Conservation (phyloP, 192 early-diverging fungal species). For the Coemansia sp. region DNA sequence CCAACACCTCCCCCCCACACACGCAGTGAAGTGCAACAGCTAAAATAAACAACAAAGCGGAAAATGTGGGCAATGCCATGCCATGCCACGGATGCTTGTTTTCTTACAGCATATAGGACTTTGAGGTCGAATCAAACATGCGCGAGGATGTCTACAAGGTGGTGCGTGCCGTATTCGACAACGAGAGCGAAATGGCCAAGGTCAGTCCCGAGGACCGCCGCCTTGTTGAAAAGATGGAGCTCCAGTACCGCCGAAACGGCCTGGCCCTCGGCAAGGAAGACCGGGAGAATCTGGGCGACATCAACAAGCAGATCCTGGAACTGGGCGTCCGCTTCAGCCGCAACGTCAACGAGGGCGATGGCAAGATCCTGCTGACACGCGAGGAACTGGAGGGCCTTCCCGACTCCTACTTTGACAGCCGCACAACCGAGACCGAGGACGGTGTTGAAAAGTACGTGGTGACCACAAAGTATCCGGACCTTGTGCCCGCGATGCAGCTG, state of each 20-base stretch:
- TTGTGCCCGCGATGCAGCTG: conserved; percentile 50
- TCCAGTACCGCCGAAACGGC: conserved; percentile 69
- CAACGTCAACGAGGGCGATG: conserved; percentile 68
- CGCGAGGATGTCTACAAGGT: conserved; percentile 65
- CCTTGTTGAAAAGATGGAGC: conserved; percentile 66
- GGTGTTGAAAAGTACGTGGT: conserved; percentile 64
- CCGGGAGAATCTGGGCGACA: conserved; percentile 60
- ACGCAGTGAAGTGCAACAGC: too few relatives aligned
- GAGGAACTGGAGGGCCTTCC: conserved; percentile 74
- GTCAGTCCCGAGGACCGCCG: conserved; percentile 66
- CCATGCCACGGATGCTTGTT: neutral
- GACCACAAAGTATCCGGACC: conserved; percentile 73
- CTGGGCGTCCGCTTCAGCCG: conserved; percentile 70
- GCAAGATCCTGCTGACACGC: conserved; percentile 48
- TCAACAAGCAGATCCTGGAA: conserved; percentile 68
- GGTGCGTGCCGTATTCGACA: conserved; percentile 56
- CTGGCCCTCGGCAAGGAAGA: conserved; percentile 63
- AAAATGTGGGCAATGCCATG: too few relatives aligned
- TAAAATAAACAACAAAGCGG: too few relatives aligned
- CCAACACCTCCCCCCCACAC: too few relatives aligned
- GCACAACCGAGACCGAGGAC: conserved; percentile 58
- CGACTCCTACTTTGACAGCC: conserved; percentile 65
- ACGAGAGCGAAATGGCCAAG: conserved; percentile 44
- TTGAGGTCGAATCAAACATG: conserved; percentile 65
- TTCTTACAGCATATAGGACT: conserved; percentile 33